These are phyloP conservation scores for Wilcoxina mikolae DNA, from an alignment of 495 filamentous ascomycete species.

Conservation along the genomic window DNA sequence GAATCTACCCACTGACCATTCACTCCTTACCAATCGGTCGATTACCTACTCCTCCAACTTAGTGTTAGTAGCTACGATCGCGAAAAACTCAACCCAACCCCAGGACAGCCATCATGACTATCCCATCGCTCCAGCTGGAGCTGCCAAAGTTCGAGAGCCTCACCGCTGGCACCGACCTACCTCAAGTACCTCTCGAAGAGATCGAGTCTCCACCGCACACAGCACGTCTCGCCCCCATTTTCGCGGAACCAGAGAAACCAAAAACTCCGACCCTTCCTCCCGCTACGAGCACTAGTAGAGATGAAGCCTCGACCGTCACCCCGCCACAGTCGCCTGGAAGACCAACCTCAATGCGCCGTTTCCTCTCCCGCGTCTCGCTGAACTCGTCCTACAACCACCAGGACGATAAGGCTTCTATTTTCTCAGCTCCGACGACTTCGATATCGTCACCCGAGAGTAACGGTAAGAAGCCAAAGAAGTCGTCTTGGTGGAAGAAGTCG, in stretches of 20 bases:
- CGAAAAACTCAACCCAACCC: background rate
- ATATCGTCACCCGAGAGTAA: conserved; percentile 26
- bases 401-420: conserved; percentile 19
- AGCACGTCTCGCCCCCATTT: conserved; percentile 4
- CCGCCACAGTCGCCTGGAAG: conserved; percentile 23
- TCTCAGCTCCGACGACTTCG: conserved; percentile 23
- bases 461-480: conserved; percentile 23
- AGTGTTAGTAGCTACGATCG: background rate
- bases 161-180: conserved; percentile 26
- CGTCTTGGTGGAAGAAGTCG: conserved; percentile 27
- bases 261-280: conserved; percentile 11
- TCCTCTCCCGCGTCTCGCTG: conserved; percentile 31
- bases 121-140: conserved; percentile 10
- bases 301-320: conserved; percentile 18
- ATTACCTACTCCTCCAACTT: background rate
- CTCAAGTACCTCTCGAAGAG: conserved; percentile 22
- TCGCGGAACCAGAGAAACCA: background rate
- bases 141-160: conserved; percentile 26
- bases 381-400: conserved; percentile 29
- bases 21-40: background rate
- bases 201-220: conserved; percentile 15
- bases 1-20: background rate
- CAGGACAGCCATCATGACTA: background rate
- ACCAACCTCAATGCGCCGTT: conserved; percentile 31
- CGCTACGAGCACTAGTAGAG: conserved; percentile 10